Base-by-base conservation (phyloP, 2,329 filamentous ascomycete species). In the Aspergillus tamarii region DNA sequence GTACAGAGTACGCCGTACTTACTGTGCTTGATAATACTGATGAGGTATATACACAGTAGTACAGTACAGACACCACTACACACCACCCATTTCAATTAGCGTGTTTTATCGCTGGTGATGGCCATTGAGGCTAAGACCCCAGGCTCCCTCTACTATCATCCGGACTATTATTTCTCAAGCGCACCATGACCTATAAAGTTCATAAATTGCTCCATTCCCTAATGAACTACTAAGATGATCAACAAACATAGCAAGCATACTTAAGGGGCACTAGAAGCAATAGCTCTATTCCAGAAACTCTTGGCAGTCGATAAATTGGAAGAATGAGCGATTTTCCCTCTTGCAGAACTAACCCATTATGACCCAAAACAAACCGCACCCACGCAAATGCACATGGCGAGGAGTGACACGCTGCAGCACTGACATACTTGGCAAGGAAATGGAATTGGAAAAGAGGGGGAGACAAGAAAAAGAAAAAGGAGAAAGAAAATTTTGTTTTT, bases 211-310 rank as follows among this genome's bases (percentile, higher is more conserved):
- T 16, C 45, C 45, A 46, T 23, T 23, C 43, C n/a, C 10, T 23
- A 23, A 46, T 14, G 34, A 36, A 36, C 34, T 34, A 34, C 11
- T 36, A 23, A 48, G 23, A 48, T 48, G 12, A 48, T 23, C 45
- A 48, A 48, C 43, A 21, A 48, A 28, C 21, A 26, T 10, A 48
- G n/a, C 21, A 48, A 26, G 23, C 45, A 16, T 48, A 32, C 32
- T 43, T 48, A 21, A 21, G 50, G 30, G 16, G 21, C 63, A 32
- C 63, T 67, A 67, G 66, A 66, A 65, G 26, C 26, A 59, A 59
- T 59, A 59, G 43, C 34, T 43, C 57, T 36, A 53, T 65, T 68
- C 64, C 43, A 66, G 65, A 67, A 69, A 36, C 32, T 50, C 65
- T 68, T 66, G 66, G 64, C 63, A 54, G 10, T 23, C 46, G 7